These are phyloP conservation scores for Quaeritorhiza haematococci DNA, from an alignment of 371 early-diverging fungal genomes.

Conservation along the genomic window DNA sequence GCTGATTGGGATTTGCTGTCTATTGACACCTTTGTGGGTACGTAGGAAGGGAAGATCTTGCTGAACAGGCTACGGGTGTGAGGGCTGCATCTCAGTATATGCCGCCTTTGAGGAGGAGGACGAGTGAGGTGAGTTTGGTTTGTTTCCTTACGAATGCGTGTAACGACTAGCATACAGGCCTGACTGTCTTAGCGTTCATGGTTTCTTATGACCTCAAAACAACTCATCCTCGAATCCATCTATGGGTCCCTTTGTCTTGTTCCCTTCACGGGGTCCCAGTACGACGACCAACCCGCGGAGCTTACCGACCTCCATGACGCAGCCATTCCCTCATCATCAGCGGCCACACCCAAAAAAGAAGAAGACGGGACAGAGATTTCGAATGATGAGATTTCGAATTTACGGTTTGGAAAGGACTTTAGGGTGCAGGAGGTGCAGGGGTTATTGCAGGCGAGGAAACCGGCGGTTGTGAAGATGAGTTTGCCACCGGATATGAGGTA, in stretches of 20 bases:
- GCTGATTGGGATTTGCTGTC: no score
- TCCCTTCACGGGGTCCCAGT: no score
- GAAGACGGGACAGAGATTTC: conserved; percentile 30
- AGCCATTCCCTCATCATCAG: background rate
- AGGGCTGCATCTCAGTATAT: background rate
- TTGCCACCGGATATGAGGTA: conserved; percentile 36
- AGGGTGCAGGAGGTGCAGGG: conserved; percentile 57
- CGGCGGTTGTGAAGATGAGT: conserved; percentile 37
- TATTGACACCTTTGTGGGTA: conserved; percentile 10
- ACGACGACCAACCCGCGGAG: no score
- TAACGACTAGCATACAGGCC: no score
- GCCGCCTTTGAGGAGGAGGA: background rate
- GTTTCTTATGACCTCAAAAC: no score
- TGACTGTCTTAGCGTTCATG: no score
- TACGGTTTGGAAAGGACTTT: conserved; percentile 62
- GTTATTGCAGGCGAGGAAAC: conserved; percentile 46
- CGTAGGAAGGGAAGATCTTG: conserved; percentile 59
- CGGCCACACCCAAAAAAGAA: conserved; percentile 13
- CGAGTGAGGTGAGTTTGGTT: conserved; percentile 7
- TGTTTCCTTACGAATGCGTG: no score
- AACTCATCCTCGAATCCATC: no score
- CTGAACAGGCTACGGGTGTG: conserved; percentile 35
- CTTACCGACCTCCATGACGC: conserved; percentile 7
- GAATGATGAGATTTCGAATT: no score
- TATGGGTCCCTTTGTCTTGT: no score